A percentile compares a stretch with the other conserved stretches of the same genome.
Evolutionary conservation across 306 rosid species (phyloP).

Genomic region (Quercus cerris): DNA sequence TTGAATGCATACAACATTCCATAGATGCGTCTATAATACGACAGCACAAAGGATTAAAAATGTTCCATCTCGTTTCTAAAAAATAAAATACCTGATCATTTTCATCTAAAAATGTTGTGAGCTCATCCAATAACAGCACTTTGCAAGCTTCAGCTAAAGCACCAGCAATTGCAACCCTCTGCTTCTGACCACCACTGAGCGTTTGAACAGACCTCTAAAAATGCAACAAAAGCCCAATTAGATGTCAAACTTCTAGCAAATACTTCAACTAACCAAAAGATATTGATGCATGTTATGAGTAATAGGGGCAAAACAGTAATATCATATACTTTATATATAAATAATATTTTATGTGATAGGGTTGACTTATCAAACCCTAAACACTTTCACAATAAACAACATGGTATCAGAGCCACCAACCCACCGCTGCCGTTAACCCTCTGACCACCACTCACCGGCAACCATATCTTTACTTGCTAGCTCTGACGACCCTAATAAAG

Average conservation of each 20-base stretch:
- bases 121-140: constrained; percentile 80
- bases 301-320: too few relatives aligned
- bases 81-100: constrained; percentile 61
- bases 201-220: constrained; percentile 82
- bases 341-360: too few relatives aligned
- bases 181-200: constrained; percentile 91
- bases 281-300: background rate
- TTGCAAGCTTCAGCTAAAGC: constrained; percentile 88
- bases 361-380: too few relatives aligned
- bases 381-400: too few relatives aligned
- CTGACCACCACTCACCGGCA: too few relatives aligned
- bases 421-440: too few relatives aligned
- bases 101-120: constrained; percentile 83
- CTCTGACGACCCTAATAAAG: too few relatives aligned
- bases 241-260: background rate
- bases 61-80: constrained; percentile 2
- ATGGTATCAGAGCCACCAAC: too few relatives aligned
- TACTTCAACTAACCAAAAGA: constrained; percentile 6
- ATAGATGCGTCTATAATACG: background rate
- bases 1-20: constrained; percentile 7
- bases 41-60: background rate
- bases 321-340: too few relatives aligned
- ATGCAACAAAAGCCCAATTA: constrained; percentile 21
- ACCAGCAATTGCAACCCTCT: constrained; percentile 89
- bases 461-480: too few relatives aligned